These are phyloP conservation scores for Canavalia ensiformis DNA, from an alignment of 306 rosid genomes.

Conservation along the genomic window DNA sequence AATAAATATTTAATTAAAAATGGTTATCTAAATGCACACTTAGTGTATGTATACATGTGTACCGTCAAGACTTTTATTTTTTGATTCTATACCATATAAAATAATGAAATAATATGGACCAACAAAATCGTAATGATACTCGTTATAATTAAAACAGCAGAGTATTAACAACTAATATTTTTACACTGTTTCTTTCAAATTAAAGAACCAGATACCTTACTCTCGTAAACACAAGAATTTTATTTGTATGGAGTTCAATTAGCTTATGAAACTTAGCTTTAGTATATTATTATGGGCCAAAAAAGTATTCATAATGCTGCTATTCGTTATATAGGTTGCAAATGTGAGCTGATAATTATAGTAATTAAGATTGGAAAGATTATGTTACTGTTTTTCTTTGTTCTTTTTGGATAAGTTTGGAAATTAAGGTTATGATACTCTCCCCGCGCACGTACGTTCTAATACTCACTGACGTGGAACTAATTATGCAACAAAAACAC, in stretches of 20 bases:
- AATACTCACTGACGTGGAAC: slow-evolving; percentile 3
- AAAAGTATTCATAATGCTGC: background rate
- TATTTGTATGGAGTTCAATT: background rate
- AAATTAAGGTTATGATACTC: background rate
- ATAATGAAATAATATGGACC: background rate
- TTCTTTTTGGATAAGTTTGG: no score
- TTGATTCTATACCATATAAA: slow-evolving; percentile 5
- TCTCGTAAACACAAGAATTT: background rate
- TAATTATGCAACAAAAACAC: slow-evolving; percentile 37
- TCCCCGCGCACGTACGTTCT: background rate
- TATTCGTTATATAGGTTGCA: background rate
- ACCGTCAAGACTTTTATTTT: background rate
- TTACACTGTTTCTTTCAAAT: background rate
- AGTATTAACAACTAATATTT: background rate
- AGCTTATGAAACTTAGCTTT: slow-evolving; percentile 24
- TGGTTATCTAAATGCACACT: no score
- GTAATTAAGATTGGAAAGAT: background rate
- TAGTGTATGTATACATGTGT: background rate
- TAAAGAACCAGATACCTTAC: slow-evolving; percentile 2
- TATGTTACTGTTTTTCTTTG: no score
- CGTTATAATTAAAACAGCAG: background rate
- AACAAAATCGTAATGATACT: slow-evolving; percentile 6
- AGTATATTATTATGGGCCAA: background rate
- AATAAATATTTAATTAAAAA: no score
- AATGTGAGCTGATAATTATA: background rate